Evolutionary conservation across 1,284 basidiomycete species (phyloP), one percentile per base, ranked within the genome.

Genomic region (Malassezia brasiliensis): DNA sequence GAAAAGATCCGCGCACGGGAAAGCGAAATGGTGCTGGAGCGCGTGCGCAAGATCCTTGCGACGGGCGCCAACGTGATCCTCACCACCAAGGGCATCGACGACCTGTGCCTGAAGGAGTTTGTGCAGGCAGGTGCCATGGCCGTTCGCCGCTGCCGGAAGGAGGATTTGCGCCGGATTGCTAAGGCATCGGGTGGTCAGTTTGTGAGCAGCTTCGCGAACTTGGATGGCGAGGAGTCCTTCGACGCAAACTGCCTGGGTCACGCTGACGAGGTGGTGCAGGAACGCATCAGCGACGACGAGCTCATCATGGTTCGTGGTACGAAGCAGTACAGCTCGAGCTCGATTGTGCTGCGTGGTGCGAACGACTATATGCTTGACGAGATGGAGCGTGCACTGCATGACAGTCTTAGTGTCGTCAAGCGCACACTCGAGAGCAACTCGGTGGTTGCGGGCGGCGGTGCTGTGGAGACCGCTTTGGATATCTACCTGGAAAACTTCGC

Each of bases 331-430:
- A 91, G 79, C 78, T 91, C 90, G 19, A 81, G 87, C 22, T 96
- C 91, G 37, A 87, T 99, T 72, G 83, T 98, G 57, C 79, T 99
- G 60, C 83, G 94, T 56, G 94, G 94, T 53, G 94, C 94, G 37
- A 99, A 98, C 77, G 94, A 99, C 78, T 98, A 96, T 77, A 89
- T 98, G 86, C 79, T 98, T 63, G 94, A 99, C 76, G 94, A 99
- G 80, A 98, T 98, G 94, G 94, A 99, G 79, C 81, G 94, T 34
- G 85, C 90, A 0, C 77, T 99, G 65, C 94, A 99, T 75, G 94
- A 99, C 77, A 87, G 88, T 0, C 78, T 98, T 53, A 91, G 86
- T 39, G 83, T 96, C 67, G 88, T 98, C 79, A 99, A 99, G 79
- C 83, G 94, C 55, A 98, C 94, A 3, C 79, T 98, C 50, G 94